These are phyloP conservation scores for Hanseniaspora osmophila DNA, from an alignment of 805 yeast genomes.

Conservation along the genomic window DNA sequence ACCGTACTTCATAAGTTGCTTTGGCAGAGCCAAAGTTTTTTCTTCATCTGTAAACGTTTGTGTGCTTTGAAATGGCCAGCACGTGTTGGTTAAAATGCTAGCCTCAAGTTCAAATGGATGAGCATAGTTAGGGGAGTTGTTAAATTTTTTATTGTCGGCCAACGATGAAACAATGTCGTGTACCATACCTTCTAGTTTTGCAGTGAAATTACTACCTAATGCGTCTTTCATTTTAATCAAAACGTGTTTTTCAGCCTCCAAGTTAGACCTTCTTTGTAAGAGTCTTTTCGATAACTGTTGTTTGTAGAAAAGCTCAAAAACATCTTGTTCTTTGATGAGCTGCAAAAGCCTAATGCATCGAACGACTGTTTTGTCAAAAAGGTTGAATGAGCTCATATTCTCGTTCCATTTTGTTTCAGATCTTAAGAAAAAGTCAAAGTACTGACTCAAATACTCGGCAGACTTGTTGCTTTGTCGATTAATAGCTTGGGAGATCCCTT, in stretches of 20 bases:
- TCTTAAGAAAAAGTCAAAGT: slow-evolving; percentile 41
- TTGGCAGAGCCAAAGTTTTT: slow-evolving; percentile 9
- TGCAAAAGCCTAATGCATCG: slow-evolving; percentile 50
- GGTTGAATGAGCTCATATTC: slow-evolving; percentile 20
- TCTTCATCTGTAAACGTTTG: slow-evolving; percentile 15
- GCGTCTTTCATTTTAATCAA: slow-evolving; percentile 59
- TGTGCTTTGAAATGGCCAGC: slow-evolving; percentile 50
- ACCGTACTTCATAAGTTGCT: slow-evolving; percentile 27
- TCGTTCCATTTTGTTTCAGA: slow-evolving; percentile 33
- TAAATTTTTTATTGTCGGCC: slow-evolving; percentile 32
- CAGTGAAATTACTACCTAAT: slow-evolving; percentile 65
- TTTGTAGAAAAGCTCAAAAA: slow-evolving; percentile 73
- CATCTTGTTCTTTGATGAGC: slow-evolving; percentile 66
- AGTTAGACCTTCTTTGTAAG: slow-evolving; percentile 32
- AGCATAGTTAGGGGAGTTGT: slow-evolving; percentile 8
- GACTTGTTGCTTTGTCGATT: slow-evolving; percentile 31
- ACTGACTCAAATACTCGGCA: slow-evolving; percentile 43
- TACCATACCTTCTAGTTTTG: slow-evolving; percentile 76
- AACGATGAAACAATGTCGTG: slow-evolving; percentile 55
- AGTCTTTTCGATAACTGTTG: slow-evolving; percentile 77
- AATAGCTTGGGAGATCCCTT: slow-evolving; percentile 47
- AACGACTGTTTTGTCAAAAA: slow-evolving; percentile 28
- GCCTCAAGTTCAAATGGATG: slow-evolving; percentile 30
- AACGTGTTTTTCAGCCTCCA: slow-evolving; percentile 56
- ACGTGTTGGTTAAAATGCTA: slow-evolving; percentile 43